phyloP scores from a whole-genome alignment of 805 yeast species.

The Phaffomyces thermotolerans region DNA sequence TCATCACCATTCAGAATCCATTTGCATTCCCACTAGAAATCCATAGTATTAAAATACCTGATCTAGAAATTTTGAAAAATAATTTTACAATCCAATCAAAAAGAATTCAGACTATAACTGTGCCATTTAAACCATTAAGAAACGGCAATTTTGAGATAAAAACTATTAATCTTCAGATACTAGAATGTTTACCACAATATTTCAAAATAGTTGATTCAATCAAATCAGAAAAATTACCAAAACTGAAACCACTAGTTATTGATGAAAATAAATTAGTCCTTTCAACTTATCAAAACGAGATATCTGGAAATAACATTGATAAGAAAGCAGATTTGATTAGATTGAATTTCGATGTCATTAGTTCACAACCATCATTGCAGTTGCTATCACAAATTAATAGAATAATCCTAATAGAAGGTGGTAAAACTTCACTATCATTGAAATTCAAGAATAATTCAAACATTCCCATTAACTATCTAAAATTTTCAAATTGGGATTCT shows the following conservation, averaged over 20 bases:
- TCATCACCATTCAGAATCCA: constrained; percentile 66
- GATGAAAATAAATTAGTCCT: neutral
- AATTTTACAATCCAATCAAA: constrained; percentile 33
- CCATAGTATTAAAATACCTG: constrained; percentile 35
- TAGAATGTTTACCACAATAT: constrained; percentile 40
- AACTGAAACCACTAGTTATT: constrained; percentile 18
- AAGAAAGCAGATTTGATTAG: constrained; percentile 19
- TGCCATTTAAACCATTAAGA: constrained; percentile 41
- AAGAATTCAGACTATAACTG: constrained; percentile 30
- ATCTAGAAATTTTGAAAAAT: constrained; percentile 23
- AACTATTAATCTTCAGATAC: constrained; percentile 45
- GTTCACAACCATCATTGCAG: constrained; percentile 56
- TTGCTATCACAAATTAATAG: constrained; percentile 44
- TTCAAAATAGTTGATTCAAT: constrained; percentile 36
- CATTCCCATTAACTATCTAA: constrained; percentile 47
- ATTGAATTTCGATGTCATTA: constrained; percentile 29
- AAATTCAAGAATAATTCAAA: constrained; percentile 50
- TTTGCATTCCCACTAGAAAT: constrained; percentile 67
- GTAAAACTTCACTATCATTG: constrained; percentile 43
- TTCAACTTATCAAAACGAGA: constrained; percentile 8
- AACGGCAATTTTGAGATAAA: constrained; percentile 42
- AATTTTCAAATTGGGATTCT: constrained; percentile 65
- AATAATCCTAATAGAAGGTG: constrained; percentile 75
- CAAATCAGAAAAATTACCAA: constrained; percentile 17
- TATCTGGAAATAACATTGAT: constrained; percentile 12